Evolutionary conservation across 1,139 yeast genomes (phyloP).

Genomic region (Debaryomyces sp.): DNA sequence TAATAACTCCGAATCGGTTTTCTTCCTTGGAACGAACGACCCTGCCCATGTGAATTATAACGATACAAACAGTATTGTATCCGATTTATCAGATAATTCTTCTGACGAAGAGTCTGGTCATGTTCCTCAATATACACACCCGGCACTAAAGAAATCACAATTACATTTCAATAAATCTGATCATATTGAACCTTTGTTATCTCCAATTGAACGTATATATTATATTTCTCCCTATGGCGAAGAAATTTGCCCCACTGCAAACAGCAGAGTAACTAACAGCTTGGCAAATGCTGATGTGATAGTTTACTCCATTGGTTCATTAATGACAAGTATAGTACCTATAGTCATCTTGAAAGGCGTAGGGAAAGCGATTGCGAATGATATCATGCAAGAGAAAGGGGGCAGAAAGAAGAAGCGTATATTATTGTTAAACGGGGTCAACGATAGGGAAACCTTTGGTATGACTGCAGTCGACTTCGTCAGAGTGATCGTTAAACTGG

Average conservation of each 20-base stretch:
- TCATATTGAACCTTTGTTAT: conserved; percentile 58
- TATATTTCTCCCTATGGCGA: conserved; percentile 90
- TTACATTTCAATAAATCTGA: conserved; percentile 66
- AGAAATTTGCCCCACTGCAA: conserved; percentile 80
- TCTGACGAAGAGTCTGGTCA: conserved; percentile 56
- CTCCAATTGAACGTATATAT: conserved; percentile 74
- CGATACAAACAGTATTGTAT: conserved; percentile 5
- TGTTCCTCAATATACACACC: conserved; percentile 76
- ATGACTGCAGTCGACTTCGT: conserved; percentile 64
- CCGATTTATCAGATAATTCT: conserved; percentile 24
- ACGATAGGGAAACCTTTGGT: conserved; percentile 77
- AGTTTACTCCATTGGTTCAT: conserved; percentile 81
- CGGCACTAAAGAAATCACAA: conserved; percentile 74
- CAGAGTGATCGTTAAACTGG: conserved; percentile 54
- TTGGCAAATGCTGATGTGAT: conserved; percentile 57
- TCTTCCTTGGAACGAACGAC: background rate
- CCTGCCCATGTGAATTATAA: conserved; percentile 10
- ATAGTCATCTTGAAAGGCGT: conserved; percentile 73
- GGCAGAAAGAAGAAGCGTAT: conserved; percentile 44
- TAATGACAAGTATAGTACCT: conserved; percentile 86
- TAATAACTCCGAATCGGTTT: conserved; percentile 15
- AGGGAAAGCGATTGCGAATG: conserved; percentile 56
- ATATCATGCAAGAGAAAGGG: conserved; percentile 22
- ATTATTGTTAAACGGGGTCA: conserved; percentile 67
- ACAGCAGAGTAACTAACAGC: conserved; percentile 59